phyloP scores from a whole-genome alignment of 257 asterid species.

The Solanum peruvianum region DNA sequence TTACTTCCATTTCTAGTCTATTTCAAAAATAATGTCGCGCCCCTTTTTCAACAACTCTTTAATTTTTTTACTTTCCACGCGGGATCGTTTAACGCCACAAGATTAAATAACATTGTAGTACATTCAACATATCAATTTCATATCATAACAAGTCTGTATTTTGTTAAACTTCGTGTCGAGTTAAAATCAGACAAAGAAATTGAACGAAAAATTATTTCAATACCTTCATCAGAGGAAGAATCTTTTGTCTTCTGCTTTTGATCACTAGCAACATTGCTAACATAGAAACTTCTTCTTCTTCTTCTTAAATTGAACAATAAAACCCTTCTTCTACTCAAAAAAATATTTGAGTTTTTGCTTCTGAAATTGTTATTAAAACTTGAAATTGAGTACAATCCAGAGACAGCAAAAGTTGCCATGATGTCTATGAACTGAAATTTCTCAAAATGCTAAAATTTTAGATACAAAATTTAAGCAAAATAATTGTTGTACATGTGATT shows the following conservation, averaged over 20 bases:
- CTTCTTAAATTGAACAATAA: conserved; percentile 7
- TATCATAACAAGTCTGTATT: neutral
- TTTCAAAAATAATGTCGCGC: neutral
- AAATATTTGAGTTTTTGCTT: neutral
- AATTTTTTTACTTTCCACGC: neutral
- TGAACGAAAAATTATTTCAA: neutral
- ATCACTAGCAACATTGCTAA: conserved; percentile 37
- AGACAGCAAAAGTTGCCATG: neutral
- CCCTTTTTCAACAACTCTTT: neutral
- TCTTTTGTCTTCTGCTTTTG: conserved; percentile 11
- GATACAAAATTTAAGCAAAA: neutral
- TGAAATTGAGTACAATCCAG: neutral
- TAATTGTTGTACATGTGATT: neutral
- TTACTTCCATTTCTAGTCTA: neutral
- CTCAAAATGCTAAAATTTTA: neutral
- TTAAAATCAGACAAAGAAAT: neutral
- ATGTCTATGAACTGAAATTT: neutral
- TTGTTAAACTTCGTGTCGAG: neutral
- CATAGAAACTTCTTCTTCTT: conserved; percentile 19
- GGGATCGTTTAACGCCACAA: neutral
- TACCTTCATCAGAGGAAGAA: neutral
- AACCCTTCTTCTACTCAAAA: neutral
- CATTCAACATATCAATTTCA: neutral
- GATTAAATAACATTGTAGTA: neutral
- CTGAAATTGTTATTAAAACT: neutral